Base-by-base conservation (phyloP, 306 rosid genomes). In the Sindora glabra region DNA sequence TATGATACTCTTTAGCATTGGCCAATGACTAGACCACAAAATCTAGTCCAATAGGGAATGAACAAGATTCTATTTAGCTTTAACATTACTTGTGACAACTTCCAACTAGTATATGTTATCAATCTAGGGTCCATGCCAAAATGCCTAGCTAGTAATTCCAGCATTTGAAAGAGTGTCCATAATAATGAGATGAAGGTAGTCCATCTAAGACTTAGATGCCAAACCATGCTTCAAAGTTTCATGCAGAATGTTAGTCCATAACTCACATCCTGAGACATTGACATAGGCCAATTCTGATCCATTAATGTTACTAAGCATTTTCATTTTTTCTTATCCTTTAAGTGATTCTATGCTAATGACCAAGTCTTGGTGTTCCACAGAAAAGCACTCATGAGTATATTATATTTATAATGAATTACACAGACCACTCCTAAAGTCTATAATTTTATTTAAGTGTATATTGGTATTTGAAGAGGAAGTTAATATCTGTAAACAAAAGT, bases 131-230 rank as follows among this genome's bases (percentile, higher is more conserved):
- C 99, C 99, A 67, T 89, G 96, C 62, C 49, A 68, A 72, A 94
- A 94, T 32, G 99, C 95, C 69, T 94, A 95, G 3, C 99, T 97
- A 24, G 97, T 94, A 23, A 94, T 82, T 39, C 99, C 97, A 38
- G 97, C 99, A 57, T 86, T 79, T 30, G 99, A 94, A 38, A 92
- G 83, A 59, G 99, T 92, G 12, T 97, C 99, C 3, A 96, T 97
- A 52, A 89, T 97, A 24, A 89, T 94, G 22, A 94, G 97, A 40
- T 83, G 84, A 72, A 94, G 90, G 48, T 94, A 94, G 75, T 94
- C 99, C 6, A 97, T 94, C 99, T 97, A 94, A 39, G 97, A 94
- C 46, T 89, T 94, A 4, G 99, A 97, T 34, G 99, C 85, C 55
- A 94, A 55, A 41, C 97, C 99, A 67, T 74, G 60, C 74, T 79